Base-by-base conservation (phyloP, 768 basidiomycete genomes). In the Punctularia strigosozonata region DNA sequence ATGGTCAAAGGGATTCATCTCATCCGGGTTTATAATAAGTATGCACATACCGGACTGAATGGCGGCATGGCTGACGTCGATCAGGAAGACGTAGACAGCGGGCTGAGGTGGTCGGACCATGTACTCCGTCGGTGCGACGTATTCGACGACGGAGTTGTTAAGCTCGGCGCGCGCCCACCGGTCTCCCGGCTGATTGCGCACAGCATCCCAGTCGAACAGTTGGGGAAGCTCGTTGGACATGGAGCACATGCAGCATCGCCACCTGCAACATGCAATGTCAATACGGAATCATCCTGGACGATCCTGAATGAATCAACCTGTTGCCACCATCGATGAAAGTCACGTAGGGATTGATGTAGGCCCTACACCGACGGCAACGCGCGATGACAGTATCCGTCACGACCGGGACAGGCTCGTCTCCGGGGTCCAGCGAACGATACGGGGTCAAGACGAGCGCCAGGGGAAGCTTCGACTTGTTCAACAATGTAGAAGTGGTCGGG, bases 191-290 rank as follows among this genome's bases (percentile, higher is more conserved):
- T 89, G 84, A 54, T 94, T 95, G 46, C 76, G 78, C 38, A 70
- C 75, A 59, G 91, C 87, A 57, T 99, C 89, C 95, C 95, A 99
- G 56, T 99, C 95, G 55, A 98, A 98, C 37, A 95, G 66, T 51
- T 97, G 92, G 18, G 95, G 95, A 1, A 98, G 92, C 60, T 98
- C 95, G 57, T 98, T 99, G 30, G 88, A 85, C 73, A 98, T 79
- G 51, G 83, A 87, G 59, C 95, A 99, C 90, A 99, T 90, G 61
- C 90, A 94, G 59, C 95, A 99, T 56, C 95, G 85, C 95, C 95
- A 99, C 46, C 85, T 83, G 40, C 4, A 37, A 42, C 28, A 32
- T 22, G 25, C 28, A 39, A 24, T 10, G 10, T 37, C 22, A 32
- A 19, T 41, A 23, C 42, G 28, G 8, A 18, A 17, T 12, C 41